Evolutionary conservation across 139 green algal genomes (phyloP), one percentile per base, ranked within the genome.

Genomic region (Monoraphidium neglectum): DNA sequence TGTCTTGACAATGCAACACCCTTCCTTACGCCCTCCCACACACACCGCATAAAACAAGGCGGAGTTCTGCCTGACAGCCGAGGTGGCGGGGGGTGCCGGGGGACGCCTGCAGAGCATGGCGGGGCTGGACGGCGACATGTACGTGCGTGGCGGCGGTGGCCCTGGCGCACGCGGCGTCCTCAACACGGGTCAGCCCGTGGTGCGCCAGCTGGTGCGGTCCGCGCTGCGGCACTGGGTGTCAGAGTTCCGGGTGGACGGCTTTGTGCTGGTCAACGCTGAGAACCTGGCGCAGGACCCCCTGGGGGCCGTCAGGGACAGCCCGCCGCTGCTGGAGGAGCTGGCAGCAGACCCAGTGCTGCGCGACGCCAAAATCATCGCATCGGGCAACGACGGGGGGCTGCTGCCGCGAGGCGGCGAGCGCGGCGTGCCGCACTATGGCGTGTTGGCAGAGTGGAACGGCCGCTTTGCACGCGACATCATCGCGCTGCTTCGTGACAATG

Each of bases 231-330:
- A 89, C 78, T 96, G 92, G 92, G 85, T 86, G 18, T 24, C 46
- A 35, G 85, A 94, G 57, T 95, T 90, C 77, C 73, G 84, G 0
- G 80, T 96, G 66, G 90, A 95, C 43, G 92, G 92, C 73, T 97
- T 97, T 77, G 81, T 80, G 57, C 89, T 97, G 47, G 61, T 90
- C 26, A 93, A 95, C 40, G 92, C 92, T 13, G 92, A 97, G 77
- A 95, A 93, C 76, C 82, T 97, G 26, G 76, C 80, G 40, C 76
- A 90, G 85, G 84, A 87, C 80, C 85, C 51, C 68, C 78, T 86
- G 65, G 89, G 89, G 51, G 76, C 63, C 1, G 83, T 96, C 8
- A 68, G 90, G 67, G 92, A 97, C 79, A 84, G 74, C 18, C 90
- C 92, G 24, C 74, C 92, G 0, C 74, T 97, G 47, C 82, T 83